phyloP scores from a whole-genome alignment of 2,329 filamentous ascomycete species.

The Coleophoma eucalyptorum region DNA sequence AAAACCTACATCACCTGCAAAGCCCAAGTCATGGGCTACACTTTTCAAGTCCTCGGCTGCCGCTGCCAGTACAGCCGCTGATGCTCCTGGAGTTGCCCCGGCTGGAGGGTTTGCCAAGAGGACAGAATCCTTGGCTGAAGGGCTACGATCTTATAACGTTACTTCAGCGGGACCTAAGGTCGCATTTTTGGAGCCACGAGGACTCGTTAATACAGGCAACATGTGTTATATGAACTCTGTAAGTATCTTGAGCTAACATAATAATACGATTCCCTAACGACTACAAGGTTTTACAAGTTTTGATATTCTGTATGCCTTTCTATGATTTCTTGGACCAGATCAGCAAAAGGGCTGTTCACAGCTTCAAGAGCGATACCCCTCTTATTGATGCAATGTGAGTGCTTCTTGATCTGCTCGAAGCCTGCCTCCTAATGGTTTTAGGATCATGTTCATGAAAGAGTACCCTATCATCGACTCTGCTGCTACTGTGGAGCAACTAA shows the following conservation, averaged over 20 bases:
- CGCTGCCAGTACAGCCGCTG: constrained; percentile 31
- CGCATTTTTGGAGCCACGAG: constrained; percentile 85
- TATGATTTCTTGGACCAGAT: constrained; percentile 90
- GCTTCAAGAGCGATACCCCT: constrained; percentile 93
- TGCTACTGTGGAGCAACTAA: constrained; percentile 67
- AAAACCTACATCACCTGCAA: constrained; percentile 34
- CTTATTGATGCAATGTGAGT: constrained; percentile 89
- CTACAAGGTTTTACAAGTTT: constrained; percentile 81
- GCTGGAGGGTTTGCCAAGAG: constrained; percentile 32
- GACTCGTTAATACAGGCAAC: constrained; percentile 94
- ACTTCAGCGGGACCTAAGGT: constrained; percentile 56
- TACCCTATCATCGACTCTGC: constrained; percentile 85
- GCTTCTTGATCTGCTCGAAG: neutral
- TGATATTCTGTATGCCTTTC: constrained; percentile 91
- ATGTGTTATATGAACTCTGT: constrained; percentile 99
- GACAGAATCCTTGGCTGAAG: constrained; percentile 67
- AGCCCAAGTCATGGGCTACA: constrained; percentile 67
- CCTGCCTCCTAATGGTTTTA: constrained; percentile 28
- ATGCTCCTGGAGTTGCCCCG: neutral
- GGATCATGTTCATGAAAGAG: constrained; percentile 94
- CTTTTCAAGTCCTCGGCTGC: constrained; percentile 52
- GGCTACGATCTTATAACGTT: constrained; percentile 67
- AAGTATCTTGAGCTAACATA: constrained; percentile 35
- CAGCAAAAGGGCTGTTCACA: constrained; percentile 77
- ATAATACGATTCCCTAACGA: constrained; percentile 26